Conservation (phyloP, 2,329 filamentous ascomycete genomes). For the Fonsecaea monophora region DNA sequence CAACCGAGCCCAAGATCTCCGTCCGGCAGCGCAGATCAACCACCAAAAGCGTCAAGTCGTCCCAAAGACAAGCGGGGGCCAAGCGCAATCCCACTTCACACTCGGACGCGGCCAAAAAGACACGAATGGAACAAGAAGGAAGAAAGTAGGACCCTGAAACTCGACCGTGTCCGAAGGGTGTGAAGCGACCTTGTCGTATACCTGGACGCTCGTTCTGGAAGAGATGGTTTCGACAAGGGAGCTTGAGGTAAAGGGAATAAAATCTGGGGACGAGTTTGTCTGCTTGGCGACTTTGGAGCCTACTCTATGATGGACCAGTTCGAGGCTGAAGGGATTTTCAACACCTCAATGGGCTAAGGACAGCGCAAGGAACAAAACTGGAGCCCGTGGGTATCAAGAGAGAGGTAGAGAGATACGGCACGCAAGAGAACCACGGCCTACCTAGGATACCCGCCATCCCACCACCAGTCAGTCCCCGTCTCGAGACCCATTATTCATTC, state of each 20-base stretch:
- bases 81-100: slow-evolving; percentile 19
- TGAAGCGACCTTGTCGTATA: slow-evolving; percentile 15
- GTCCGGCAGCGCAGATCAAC: slow-evolving; percentile 29
- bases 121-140: slow-evolving; percentile 20
- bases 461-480: neutral
- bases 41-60: slow-evolving; percentile 22
- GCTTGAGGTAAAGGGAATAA: neutral
- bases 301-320: neutral
- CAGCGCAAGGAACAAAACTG: slow-evolving; percentile 2
- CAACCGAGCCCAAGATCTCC: slow-evolving; percentile 26
- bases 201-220: slow-evolving; percentile 9
- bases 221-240: neutral
- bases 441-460: slow-evolving; percentile 1
- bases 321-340: slow-evolving; percentile 9
- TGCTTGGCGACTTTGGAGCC: neutral
- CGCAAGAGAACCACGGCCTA: neutral
- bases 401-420: neutral
- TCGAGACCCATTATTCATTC: slow-evolving; percentile 3
- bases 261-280: slow-evolving; percentile 2
- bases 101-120: slow-evolving; percentile 12
- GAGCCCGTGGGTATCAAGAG: slow-evolving; percentile 1
- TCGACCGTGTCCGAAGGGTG: slow-evolving; percentile 4
- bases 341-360: slow-evolving; percentile 2
- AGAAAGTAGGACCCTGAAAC: slow-evolving; percentile 14
- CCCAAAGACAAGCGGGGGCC: slow-evolving; percentile 22